Evolutionary conservation across 768 basidiomycete species (phyloP), one percentile per base, ranked within the genome.

Genomic region (Kwoniella sp.): DNA sequence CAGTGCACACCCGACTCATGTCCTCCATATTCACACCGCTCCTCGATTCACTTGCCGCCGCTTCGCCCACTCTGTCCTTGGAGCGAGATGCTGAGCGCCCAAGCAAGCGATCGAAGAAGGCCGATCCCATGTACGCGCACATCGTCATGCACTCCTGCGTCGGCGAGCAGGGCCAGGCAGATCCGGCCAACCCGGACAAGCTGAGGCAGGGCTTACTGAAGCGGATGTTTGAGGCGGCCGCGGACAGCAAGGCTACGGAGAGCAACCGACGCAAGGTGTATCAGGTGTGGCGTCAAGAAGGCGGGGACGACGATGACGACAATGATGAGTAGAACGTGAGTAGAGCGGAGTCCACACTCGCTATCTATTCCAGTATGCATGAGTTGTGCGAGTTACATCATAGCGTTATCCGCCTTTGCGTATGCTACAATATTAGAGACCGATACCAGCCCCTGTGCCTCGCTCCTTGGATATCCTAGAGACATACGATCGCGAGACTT

Each of bases 221-320:
- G 59, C 77, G 73, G 34, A 59, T 93, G 37, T 92, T 93, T 65
- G 80, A 84, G 15, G 75, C 83, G 27, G 89, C 90, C 28, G 84
- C 67, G 12, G 56, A 63, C 22, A 59, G 81, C 31, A 78, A 82
- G 53, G 82, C 84, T 87, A 33, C 80, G 82, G 52, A 54, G 64
- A 87, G 89, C 60, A 90, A 86, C 72, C 80, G 91, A 62, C 78
- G 87, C 73, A 88, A 82, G 77, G 79, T 96, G 76, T 93, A 91
- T 69, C 79, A 79, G 5, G 73, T 90, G 23, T 93, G 88, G 82
- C 86, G 84, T 73, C 81, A 75, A 39, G 57, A 63, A 33, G 73
- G 67, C n/a, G 73, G 68, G n/a, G 71, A 65, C 31, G 75, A 73
- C 38, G 71, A 71, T 28, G 70, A 73, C 22, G 59, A 68, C 12